These are phyloP conservation scores for Spongispora temasekensis DNA, from an alignment of 1,284 basidiomycete genomes.

Conservation along the genomic window DNA sequence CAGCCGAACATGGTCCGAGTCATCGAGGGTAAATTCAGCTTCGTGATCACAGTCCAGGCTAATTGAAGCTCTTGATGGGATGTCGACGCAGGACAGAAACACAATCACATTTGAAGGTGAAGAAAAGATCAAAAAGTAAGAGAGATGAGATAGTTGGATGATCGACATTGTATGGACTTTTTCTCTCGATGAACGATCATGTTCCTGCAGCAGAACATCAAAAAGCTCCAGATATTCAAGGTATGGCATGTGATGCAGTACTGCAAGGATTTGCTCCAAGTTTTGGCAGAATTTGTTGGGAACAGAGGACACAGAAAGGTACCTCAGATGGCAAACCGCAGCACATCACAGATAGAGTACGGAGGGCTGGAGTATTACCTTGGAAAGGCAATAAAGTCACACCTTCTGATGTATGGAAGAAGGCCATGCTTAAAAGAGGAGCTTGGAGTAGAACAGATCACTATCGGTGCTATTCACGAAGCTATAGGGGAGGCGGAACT, in stretches of 20 bases:
- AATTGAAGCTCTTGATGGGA: background rate
- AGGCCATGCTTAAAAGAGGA: background rate
- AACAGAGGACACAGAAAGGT: background rate
- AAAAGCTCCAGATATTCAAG: background rate
- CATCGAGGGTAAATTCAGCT: background rate
- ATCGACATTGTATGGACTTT: background rate
- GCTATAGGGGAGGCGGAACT: background rate
- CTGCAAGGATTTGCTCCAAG: background rate
- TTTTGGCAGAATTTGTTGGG: background rate
- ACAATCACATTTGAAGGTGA: background rate
- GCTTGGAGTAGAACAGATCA: background rate
- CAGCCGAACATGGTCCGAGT: background rate
- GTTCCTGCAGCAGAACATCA: background rate
- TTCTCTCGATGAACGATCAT: background rate
- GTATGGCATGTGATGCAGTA: background rate
- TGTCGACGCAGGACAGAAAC: conserved; percentile 4
- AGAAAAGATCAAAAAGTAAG: background rate
- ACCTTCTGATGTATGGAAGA: conserved; percentile 8
- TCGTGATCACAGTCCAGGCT: background rate
- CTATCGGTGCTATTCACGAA: too few relatives aligned
- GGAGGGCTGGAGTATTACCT: conserved; percentile 1
- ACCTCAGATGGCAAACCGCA: background rate
- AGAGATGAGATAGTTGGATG: background rate
- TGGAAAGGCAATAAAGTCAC: background rate
- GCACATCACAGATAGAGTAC: background rate